phyloP scores from a whole-genome alignment of 768 basidiomycete genomes.

The Suillus subaureus region DNA sequence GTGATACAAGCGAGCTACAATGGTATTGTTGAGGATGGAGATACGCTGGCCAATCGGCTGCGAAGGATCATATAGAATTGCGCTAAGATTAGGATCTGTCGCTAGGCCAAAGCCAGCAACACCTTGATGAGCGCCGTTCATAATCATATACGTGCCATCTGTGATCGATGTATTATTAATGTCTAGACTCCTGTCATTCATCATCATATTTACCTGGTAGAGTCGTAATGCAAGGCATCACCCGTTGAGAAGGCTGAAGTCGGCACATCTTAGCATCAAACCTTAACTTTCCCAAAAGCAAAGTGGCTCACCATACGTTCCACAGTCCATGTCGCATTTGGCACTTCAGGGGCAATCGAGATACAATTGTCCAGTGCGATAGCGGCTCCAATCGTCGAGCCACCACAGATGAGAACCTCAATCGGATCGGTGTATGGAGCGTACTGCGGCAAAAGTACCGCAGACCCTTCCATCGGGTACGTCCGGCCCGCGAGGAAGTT shows the following conservation, averaged over 20 bases:
- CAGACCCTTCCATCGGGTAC: slow-evolving; percentile 76
- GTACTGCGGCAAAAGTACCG: slow-evolving; percentile 67
- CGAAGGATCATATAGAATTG: slow-evolving; percentile 71
- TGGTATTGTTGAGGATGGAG: slow-evolving; percentile 67
- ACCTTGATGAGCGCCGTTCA: slow-evolving; percentile 74
- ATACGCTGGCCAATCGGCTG: slow-evolving; percentile 60
- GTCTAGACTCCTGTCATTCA: neutral
- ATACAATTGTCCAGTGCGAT: slow-evolving; percentile 71
- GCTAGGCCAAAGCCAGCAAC: slow-evolving; percentile 76
- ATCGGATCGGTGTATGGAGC: slow-evolving; percentile 77
- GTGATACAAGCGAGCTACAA: slow-evolving; percentile 76
- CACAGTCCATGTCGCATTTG: slow-evolving; percentile 64
- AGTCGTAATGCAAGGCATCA: slow-evolving; percentile 74
- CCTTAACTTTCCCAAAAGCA: neutral
- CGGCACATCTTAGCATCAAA: slow-evolving; percentile 1
- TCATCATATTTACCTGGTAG: slow-evolving; percentile 47
- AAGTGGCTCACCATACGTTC: slow-evolving; percentile 71
- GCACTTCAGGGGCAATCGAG: slow-evolving; percentile 62
- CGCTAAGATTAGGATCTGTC: slow-evolving; percentile 59
- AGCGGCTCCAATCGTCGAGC: slow-evolving; percentile 59
- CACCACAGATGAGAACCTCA: slow-evolving; percentile 74
- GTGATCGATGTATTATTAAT: neutral
- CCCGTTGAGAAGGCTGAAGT: slow-evolving; percentile 64
- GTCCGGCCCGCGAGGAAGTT: slow-evolving; percentile 74
- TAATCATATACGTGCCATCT: slow-evolving; percentile 74